Evolutionary conservation across 1,284 basidiomycete genomes (phyloP), one percentile per base, ranked within the genome.

Genomic region (Marasmius oreades): DNA sequence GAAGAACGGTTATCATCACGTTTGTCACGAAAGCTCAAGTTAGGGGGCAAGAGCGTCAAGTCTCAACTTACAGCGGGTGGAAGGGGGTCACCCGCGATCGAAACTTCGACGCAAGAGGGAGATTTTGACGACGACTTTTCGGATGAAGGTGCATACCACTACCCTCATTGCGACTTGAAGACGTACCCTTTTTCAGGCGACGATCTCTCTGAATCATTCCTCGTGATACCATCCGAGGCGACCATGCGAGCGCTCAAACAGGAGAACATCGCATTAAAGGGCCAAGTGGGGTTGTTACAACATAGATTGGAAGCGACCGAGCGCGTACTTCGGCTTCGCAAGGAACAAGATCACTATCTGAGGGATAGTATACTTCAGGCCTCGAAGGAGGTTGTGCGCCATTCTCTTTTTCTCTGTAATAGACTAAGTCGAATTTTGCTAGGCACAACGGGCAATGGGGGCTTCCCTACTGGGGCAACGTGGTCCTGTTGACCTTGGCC

Each of bases 361-460:
- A 82, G 88, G 18, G 90, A 91, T 62, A 89, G 88, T 63, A 90
- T 92, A 62, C 81, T 85, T 60, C 76, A 86, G 69, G 90, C 88
- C 4, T 82, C 86, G n/a, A 82, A 84, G 71, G 89, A 92, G 77
- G 90, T 86, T 28, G 63, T 53, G n/a, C n/a, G n/a, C 63, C 31
- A 58, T 59, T 22, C 24, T 33, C 47, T 26, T 45, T 10, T 23
- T 46, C 20, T 16, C n/a, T 43, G 10, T 10, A 23, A 11, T 36
- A 16, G 43, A 20, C 12, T 45, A 39, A 18, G 22, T 24, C 6
- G 16, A 44, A 22, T 37, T 52, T 31, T 39, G 56, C 23, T 58
- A 91, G 88, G 90, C 89, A 23, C 89, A 90, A 65, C 80, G 85
- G 28, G 88, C 80, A 10, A 86, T 90, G 80, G 84, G 86, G 6